Percentiles rank a stretch among this genome's conserved stretches.
Evolutionary conservation across 768 basidiomycete genomes (phyloP).

Genomic region (Lactarius vividus): DNA sequence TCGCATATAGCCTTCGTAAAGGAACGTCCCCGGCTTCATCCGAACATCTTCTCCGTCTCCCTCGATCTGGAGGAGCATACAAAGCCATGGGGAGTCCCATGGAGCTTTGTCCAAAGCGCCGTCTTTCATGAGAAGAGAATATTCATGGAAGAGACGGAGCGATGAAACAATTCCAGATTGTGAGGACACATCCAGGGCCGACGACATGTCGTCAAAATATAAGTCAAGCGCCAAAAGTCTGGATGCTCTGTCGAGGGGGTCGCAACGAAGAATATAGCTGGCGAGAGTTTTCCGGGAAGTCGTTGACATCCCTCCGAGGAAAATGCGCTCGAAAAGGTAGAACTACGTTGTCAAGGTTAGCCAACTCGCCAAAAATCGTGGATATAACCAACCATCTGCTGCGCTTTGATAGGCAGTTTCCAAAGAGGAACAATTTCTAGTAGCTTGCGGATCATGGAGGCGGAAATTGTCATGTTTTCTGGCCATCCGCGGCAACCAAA

Average conservation of each 20-base stretch:
- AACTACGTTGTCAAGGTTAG: slow-evolving; percentile 1
- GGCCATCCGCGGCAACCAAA: slow-evolving; percentile 18
- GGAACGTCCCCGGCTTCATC: slow-evolving; percentile 2
- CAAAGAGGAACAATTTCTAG: background rate
- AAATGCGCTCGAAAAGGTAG: slow-evolving; percentile 10
- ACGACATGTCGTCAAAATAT: slow-evolving; percentile 17
- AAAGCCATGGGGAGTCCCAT: slow-evolving; percentile 9
- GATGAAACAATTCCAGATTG: slow-evolving; percentile 9
- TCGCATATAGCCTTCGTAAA: background rate
- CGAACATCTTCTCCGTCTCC: slow-evolving; percentile 13
- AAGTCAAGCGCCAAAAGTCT: slow-evolving; percentile 11
- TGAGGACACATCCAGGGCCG: slow-evolving; percentile 18
- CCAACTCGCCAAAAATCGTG: background rate
- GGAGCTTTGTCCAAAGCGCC: slow-evolving; percentile 9
- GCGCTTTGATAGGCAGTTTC: background rate
- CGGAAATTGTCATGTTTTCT: background rate
- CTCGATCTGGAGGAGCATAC: slow-evolving; percentile 12
- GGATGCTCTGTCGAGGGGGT: background rate
- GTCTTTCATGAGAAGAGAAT: slow-evolving; percentile 16
- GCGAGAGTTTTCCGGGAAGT: background rate
- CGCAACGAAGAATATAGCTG: slow-evolving; percentile 2
- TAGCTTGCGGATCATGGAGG: background rate
- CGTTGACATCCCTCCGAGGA: background rate
- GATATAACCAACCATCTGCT: background rate
- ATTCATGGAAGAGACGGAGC: slow-evolving; percentile 6